phyloP scores from a whole-genome alignment of 176 grass and related monocot genomes.

The Tuctoria greenei region DNA sequence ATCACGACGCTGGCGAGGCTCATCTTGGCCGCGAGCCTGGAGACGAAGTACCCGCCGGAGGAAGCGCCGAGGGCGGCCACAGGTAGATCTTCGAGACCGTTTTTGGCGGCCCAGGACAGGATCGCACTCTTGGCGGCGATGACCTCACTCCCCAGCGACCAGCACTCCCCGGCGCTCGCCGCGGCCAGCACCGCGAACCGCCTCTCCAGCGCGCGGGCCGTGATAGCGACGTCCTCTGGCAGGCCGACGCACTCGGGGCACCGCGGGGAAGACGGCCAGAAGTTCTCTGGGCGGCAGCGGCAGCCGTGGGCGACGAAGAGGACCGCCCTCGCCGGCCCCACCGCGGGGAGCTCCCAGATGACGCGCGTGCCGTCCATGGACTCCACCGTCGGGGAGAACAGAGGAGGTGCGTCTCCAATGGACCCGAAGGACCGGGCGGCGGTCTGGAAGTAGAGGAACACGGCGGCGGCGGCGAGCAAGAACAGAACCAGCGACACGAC shows the following conservation, averaged over 20 bases:
- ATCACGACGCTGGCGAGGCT: conserved; percentile 55
- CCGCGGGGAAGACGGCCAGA: conserved; percentile 58
- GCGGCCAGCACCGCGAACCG: conserved; percentile 53
- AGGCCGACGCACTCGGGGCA: conserved; percentile 57
- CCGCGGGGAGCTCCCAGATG: conserved; percentile 65
- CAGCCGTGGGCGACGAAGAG: conserved; percentile 81
- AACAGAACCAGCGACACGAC: conserved; percentile 25
- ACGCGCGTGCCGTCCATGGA: conserved; percentile 30
- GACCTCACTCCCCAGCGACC: conserved; percentile 56
- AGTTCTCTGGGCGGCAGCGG: conserved; percentile 59
- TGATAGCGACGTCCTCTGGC: conserved; percentile 60
- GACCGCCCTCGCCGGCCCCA: conserved; percentile 42
- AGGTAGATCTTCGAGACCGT: conserved; percentile 41
- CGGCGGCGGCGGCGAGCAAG: background rate
- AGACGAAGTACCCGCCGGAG: conserved; percentile 68
- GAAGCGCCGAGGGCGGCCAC: conserved; percentile 56
- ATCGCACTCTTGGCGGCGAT: conserved; percentile 36
- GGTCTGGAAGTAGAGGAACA: conserved; percentile 41
- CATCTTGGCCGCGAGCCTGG: conserved; percentile 55
- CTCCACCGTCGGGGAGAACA: conserved; percentile 21
- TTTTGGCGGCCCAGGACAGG: conserved; percentile 36
- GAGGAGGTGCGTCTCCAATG: background rate
- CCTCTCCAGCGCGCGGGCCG: conserved; percentile 42
- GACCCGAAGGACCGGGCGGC: background rate
- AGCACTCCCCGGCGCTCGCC: conserved; percentile 63